A percentile compares a stretch with the other conserved stretches of the same genome.
Conservation (phyloP, 139 green algal species). For the Chlamydomonas eustigma region DNA sequence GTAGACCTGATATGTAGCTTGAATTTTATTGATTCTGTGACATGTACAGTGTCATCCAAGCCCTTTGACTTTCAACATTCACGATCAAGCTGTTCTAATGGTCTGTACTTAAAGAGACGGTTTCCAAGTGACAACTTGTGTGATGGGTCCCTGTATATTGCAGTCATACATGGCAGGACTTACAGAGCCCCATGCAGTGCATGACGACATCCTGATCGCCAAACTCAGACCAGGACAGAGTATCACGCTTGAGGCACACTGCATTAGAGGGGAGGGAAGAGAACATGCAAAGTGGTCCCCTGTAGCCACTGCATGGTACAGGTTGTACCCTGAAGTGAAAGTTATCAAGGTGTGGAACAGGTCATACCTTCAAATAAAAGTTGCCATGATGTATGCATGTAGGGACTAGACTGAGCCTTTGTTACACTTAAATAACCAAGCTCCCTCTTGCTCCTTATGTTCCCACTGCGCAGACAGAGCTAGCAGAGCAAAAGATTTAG, state of each 20-base stretch:
- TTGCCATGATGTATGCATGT: too few relatives aligned
- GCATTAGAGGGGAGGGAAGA: conserved; percentile 79
- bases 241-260: conserved; percentile 91
- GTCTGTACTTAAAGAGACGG: too few relatives aligned
- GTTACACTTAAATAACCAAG: too few relatives aligned
- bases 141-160: not conserved
- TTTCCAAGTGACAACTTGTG: too few relatives aligned
- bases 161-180: not conserved
- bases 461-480: too few relatives aligned
- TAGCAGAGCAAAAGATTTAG: too few relatives aligned
- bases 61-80: not conserved
- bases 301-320: conserved; percentile 93
- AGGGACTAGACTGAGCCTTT: not conserved
- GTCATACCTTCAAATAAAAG: too few relatives aligned
- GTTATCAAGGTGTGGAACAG: conserved; percentile 51
- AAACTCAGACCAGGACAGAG: conserved; percentile 79
- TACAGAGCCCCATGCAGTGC: conserved; percentile 35
- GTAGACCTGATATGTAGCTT: too few relatives aligned
- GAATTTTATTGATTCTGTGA: too few relatives aligned
- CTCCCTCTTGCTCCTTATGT: too few relatives aligned
- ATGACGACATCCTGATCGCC: conserved; percentile 90
- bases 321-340: conserved; percentile 79
- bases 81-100: too few relatives aligned
- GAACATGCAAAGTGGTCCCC: conserved; percentile 98
- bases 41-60: too few relatives aligned